Percentiles rank a stretch among this genome's conserved stretches.
phyloP scores from a whole-genome alignment of 306 rosid genomes.

The Medicago lupulina region DNA sequence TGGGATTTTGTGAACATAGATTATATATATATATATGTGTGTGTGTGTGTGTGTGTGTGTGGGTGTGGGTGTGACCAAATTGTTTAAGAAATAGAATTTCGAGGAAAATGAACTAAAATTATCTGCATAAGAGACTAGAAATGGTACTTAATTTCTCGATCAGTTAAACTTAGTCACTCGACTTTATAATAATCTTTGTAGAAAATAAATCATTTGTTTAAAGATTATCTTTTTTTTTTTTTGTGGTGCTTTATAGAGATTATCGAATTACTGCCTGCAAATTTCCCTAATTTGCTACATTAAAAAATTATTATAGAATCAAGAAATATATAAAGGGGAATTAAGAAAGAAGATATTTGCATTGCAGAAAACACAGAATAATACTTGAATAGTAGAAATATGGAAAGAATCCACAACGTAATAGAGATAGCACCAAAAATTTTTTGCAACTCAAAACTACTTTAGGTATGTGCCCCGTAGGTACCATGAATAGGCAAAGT shows the following conservation, averaged over 20 bases:
- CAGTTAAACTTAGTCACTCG: background rate
- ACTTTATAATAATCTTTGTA: background rate
- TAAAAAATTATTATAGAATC: background rate
- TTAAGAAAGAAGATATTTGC: background rate
- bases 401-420: background rate
- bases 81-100: background rate
- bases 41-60: no score
- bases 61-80: background rate
- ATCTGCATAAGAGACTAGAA: background rate
- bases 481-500: background rate
- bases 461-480: background rate
- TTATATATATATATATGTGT: background rate
- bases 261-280: background rate
- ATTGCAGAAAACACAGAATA: background rate
- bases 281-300: background rate
- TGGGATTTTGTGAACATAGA: background rate
- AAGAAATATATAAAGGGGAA: background rate
- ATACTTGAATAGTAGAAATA: background rate
- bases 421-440: background rate
- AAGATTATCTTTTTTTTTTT: no score
- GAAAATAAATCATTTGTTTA: background rate
- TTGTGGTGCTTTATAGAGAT: background rate
- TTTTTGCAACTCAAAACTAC: constrained; percentile 1
- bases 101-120: constrained; percentile 7
- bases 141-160: background rate